phyloP scores from a whole-genome alignment of 768 basidiomycete species.

The Amanita rimosa region DNA sequence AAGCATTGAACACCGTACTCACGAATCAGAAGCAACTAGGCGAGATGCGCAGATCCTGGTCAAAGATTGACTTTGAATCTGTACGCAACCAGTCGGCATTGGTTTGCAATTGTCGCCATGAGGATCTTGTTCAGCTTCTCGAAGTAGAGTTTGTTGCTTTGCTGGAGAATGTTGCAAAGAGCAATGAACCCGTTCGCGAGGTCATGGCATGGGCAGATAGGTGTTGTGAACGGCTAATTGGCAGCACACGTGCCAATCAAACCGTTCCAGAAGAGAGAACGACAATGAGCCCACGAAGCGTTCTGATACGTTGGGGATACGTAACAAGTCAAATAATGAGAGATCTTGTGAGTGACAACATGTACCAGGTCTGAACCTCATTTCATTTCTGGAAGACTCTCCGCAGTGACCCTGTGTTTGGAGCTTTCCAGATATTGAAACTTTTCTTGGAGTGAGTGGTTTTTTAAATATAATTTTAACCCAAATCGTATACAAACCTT shows the following conservation, averaged over 20 bases:
- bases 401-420: slow-evolving; percentile 85
- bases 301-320: slow-evolving; percentile 87
- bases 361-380: slow-evolving; percentile 1
- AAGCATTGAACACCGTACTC: slow-evolving; percentile 79
- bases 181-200: slow-evolving; percentile 70
- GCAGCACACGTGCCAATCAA: slow-evolving; percentile 42
- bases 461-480: slow-evolving; percentile 9
- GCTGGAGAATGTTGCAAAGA: slow-evolving; percentile 62
- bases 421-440: slow-evolving; percentile 87
- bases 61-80: slow-evolving; percentile 82
- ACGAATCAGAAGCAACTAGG: slow-evolving; percentile 76
- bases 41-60: slow-evolving; percentile 85
- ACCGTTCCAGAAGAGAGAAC: slow-evolving; percentile 57
- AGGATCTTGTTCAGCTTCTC: slow-evolving; percentile 74
- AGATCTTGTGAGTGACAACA: slow-evolving; percentile 52
- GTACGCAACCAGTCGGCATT: slow-evolving; percentile 88
- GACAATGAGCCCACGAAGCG: slow-evolving; percentile 77
- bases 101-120: slow-evolving; percentile 88
- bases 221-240: slow-evolving; percentile 79
- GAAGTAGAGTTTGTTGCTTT: slow-evolving; percentile 78
- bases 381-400: slow-evolving; percentile 52
- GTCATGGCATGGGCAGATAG: slow-evolving; percentile 90
- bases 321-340: slow-evolving; percentile 91
- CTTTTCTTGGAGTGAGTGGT: slow-evolving; percentile 75
- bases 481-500: slow-evolving; percentile 9